Evolutionary conservation across 345 rosid species (phyloP).

Genomic region (Brassica incana): DNA sequence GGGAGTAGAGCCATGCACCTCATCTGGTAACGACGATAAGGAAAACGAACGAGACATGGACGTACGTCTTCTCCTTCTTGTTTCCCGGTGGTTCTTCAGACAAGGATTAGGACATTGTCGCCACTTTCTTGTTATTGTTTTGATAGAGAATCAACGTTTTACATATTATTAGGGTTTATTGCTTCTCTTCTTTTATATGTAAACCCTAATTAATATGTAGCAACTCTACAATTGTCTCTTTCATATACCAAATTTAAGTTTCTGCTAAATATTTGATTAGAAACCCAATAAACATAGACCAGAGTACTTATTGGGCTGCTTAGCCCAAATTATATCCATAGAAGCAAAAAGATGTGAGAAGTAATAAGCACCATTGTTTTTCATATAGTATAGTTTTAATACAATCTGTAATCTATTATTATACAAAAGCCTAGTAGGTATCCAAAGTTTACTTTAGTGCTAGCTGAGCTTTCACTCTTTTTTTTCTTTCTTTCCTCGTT

Average conservation of each 20-base stretch:
- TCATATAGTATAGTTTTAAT: background rate
- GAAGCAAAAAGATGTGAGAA: background rate
- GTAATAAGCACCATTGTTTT: background rate
- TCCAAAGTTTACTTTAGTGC: background rate
- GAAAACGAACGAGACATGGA: background rate
- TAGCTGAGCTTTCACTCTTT: background rate
- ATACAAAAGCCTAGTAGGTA: background rate
- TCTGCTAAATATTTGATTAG: no score
- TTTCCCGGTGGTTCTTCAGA: background rate
- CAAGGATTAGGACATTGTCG: background rate
- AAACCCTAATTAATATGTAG: background rate
- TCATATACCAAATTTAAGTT: background rate
- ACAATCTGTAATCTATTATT: background rate
- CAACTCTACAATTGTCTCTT: background rate
- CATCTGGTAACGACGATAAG: background rate
- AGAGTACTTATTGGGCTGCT: background rate
- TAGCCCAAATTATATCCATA: background rate
- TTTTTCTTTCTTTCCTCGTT: background rate
- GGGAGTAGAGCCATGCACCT: background rate
- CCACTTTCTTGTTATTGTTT: background rate
- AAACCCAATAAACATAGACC: no score
- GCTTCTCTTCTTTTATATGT: no score
- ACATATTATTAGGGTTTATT: background rate
- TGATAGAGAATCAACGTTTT: background rate
- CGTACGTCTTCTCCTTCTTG: background rate